Conservation (phyloP, 768 basidiomycete species). For the Astraeus odoratus region DNA sequence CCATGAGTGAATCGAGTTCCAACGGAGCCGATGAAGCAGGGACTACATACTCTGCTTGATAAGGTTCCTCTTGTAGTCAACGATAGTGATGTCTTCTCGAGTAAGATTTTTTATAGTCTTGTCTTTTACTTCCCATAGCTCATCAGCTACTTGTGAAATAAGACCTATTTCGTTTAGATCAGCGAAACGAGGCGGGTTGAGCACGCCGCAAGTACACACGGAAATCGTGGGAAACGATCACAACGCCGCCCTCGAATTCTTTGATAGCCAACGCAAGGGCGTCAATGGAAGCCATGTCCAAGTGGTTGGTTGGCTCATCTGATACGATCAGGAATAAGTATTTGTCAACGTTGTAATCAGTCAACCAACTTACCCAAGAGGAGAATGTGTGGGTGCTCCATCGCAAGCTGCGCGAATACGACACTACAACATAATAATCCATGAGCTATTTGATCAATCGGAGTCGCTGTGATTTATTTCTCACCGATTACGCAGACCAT, state of each 20-base stretch:
- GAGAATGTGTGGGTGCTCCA: constrained; percentile 96
- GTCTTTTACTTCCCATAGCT: constrained; percentile 97
- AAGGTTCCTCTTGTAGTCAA: constrained; percentile 88
- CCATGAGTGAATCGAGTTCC: constrained; percentile 1
- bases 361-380: constrained; percentile 53
- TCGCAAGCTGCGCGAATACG: constrained; percentile 91
- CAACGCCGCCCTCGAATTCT: constrained; percentile 95
- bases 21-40: constrained; percentile 2
- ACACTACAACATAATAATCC: constrained; percentile 44
- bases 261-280: constrained; percentile 94
- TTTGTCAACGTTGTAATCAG: constrained; percentile 2
- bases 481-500: constrained; percentile 92
- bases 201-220: constrained; percentile 44
- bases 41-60: constrained; percentile 62
- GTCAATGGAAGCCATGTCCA: constrained; percentile 98
- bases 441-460: constrained; percentile 10
- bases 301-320: constrained; percentile 96
- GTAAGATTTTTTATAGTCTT: constrained; percentile 90
- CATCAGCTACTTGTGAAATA: constrained; percentile 96
- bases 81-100: constrained; percentile 83
- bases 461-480: constrained; percentile 18
- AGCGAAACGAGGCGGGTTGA: constrained; percentile 5
- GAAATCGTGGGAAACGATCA: constrained; percentile 99
- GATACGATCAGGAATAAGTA: constrained; percentile 7
- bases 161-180: constrained; percentile 48